phyloP scores from a whole-genome alignment of 1,139 yeast genomes.

The Yamadazyma sp. region DNA sequence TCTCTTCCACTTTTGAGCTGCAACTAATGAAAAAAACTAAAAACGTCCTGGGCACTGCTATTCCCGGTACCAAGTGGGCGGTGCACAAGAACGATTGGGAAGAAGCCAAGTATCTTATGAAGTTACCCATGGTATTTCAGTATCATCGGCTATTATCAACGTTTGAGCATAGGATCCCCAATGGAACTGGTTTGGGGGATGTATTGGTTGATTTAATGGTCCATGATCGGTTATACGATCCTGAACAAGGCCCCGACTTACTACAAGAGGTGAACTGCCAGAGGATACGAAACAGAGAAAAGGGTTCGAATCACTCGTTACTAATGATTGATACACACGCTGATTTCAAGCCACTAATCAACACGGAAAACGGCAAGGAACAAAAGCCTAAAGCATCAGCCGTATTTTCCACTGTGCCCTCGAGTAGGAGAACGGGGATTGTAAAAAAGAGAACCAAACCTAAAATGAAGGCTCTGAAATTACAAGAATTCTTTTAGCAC shows the following conservation, averaged over 20 bases:
- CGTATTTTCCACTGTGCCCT: background rate
- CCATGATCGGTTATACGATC: constrained; percentile 10
- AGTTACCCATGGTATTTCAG: constrained; percentile 30
- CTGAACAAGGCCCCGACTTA: constrained; percentile 7
- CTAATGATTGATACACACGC: constrained; percentile 8
- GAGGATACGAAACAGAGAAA: constrained; percentile 7
- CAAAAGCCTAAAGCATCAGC: constrained; percentile 3
- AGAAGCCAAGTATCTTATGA: constrained; percentile 14
- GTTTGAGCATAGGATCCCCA: constrained; percentile 6
- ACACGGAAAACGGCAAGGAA: constrained; percentile 2
- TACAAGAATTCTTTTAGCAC: constrained; percentile 5
- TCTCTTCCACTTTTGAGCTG: constrained; percentile 9
- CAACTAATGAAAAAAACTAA: constrained; percentile 16
- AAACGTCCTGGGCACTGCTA: constrained; percentile 1
- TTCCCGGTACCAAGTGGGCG: constrained; percentile 25
- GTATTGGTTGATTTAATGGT: constrained; percentile 24
- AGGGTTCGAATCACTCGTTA: background rate
- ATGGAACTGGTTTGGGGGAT: background rate
- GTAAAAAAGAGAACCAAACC: constrained; percentile 9
- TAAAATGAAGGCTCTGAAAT: constrained; percentile 4
- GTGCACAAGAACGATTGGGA: constrained; percentile 13
- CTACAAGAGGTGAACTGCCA: constrained; percentile 8
- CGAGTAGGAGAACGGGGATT: constrained; percentile 3
- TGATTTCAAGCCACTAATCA: background rate
- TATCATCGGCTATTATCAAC: constrained; percentile 18